Percentiles rank a stretch among this genome's conserved stretches.
Evolutionary conservation across 352 stramenopile genomes (phyloP).

Genomic region (Globisporangium recalcitrans): DNA sequence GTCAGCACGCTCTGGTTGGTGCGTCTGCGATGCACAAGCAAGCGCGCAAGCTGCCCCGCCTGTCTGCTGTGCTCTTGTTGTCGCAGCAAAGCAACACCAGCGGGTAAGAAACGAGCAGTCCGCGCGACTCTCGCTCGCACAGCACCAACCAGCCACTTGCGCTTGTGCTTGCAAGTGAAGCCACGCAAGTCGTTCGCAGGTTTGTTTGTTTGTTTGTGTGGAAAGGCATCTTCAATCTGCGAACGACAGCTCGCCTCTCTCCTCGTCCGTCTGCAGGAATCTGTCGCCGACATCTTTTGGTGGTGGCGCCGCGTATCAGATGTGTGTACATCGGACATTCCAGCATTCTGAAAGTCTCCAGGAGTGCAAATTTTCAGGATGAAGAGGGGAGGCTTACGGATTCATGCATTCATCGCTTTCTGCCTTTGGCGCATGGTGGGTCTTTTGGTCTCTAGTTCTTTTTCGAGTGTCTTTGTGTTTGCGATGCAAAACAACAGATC

Average conservation of each 20-base stretch:
- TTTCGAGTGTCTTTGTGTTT: not conserved
- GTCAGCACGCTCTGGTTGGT: not conserved
- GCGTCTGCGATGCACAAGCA: not conserved
- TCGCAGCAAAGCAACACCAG: not conserved
- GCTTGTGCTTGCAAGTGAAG: not conserved
- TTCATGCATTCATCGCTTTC: too few species aligned
- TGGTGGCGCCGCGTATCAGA: slow-evolving; percentile 4
- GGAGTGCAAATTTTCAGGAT: not conserved
- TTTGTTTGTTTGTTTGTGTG: not conserved
- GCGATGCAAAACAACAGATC: too few species aligned
- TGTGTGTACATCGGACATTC: not conserved
- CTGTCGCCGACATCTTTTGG: slow-evolving; percentile 4
- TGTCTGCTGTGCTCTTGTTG: not conserved
- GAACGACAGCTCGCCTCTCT: not conserved
- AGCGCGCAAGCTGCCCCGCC: not conserved
- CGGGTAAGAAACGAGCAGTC: not conserved
- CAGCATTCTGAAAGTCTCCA: not conserved
- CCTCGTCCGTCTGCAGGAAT: slow-evolving; percentile 3
- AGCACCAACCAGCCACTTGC: not conserved
- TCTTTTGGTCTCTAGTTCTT: not conserved
- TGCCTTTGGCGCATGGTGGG: not conserved
- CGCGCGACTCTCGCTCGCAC: not conserved
- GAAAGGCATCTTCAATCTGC: not conserved
- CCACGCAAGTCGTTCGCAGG: not conserved
- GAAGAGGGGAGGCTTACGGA: not conserved